These are phyloP conservation scores for Oryza punctata DNA, from an alignment of 176 grass and related monocot genomes.

Conservation along the genomic window DNA sequence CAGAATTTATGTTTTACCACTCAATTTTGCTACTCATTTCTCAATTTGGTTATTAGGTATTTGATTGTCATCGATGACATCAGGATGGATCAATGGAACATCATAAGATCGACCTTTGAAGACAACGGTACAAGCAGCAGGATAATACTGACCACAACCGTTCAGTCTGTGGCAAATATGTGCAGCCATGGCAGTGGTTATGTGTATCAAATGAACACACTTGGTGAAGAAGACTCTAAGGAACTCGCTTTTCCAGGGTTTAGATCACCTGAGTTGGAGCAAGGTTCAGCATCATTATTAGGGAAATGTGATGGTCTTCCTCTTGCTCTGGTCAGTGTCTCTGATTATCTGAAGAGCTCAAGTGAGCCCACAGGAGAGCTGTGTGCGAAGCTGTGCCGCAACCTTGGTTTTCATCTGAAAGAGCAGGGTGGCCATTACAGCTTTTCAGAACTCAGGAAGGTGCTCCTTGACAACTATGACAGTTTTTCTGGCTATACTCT, in stretches of 20 bases:
- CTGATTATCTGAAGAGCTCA: constrained; percentile 27
- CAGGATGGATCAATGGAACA: constrained; percentile 17
- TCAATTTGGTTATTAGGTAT: constrained; percentile 35
- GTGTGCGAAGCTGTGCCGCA: constrained; percentile 24
- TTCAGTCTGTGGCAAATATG: constrained; percentile 1
- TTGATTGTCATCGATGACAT: constrained; percentile 46
- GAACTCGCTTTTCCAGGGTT: background rate
- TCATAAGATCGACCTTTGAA: background rate
- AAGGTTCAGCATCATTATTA: background rate
- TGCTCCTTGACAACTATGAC: constrained; percentile 33
- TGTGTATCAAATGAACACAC: constrained; percentile 31
- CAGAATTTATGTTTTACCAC: too few species aligned
- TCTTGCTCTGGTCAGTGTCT: constrained; percentile 36
- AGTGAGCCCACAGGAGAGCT: constrained; percentile 24
- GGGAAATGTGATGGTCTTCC: constrained; percentile 45
- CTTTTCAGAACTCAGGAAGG: constrained; percentile 20
- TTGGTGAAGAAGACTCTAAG: constrained; percentile 37
- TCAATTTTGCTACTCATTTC: background rate
- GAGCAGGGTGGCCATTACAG: constrained; percentile 19
- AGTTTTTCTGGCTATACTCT: constrained; percentile 12
- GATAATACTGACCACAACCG: constrained; percentile 36
- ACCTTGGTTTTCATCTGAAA: constrained; percentile 29
- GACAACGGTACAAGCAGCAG: constrained; percentile 27
- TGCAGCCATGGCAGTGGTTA: constrained; percentile 39
- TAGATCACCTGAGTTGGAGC: constrained; percentile 23